phyloP scores from a whole-genome alignment of 2,329 filamentous ascomycete species.

The Talaromyces pinophilus region DNA sequence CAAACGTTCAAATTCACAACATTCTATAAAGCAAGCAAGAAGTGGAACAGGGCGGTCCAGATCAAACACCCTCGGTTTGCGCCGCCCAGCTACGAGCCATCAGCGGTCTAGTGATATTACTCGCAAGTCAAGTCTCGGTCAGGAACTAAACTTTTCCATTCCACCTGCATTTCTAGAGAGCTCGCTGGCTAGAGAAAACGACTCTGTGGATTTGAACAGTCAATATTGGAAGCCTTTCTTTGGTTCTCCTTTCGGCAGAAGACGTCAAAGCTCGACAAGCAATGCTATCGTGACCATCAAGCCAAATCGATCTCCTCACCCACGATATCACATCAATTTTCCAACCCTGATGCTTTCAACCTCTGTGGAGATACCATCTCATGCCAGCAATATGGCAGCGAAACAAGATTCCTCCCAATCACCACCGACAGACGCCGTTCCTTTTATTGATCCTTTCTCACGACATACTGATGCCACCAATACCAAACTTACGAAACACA shows the following conservation, averaged over 20 bases:
- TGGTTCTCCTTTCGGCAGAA: conserved; percentile 25
- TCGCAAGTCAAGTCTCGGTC: conserved; percentile 24
- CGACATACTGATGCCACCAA: conserved; percentile 12
- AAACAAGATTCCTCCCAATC: conserved; percentile 10
- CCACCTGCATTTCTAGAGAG: conserved; percentile 14
- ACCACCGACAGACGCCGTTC: neutral
- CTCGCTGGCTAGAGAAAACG: conserved; percentile 8
- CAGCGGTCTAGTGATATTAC: conserved; percentile 59
- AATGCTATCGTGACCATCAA: conserved; percentile 44
- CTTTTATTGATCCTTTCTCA: conserved; percentile 36
- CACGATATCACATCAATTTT: conserved; percentile 35
- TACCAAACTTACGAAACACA: neutral
- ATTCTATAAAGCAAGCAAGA: conserved; percentile 45
- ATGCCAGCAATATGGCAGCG: neutral
- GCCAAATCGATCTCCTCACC: conserved; percentile 42
- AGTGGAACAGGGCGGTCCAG: conserved; percentile 35
- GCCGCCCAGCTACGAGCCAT: conserved; percentile 64
- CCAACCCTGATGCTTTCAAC: conserved; percentile 54
- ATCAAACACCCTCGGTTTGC: conserved; percentile 51
- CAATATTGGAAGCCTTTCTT: conserved; percentile 46
- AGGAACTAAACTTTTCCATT: conserved; percentile 7
- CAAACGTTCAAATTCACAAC: conserved; percentile 61
- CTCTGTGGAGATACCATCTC: conserved; percentile 33
- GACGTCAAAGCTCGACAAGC: conserved; percentile 30
- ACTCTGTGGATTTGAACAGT: conserved; percentile 25